Evolutionary conservation across 495 filamentous ascomycete species (phyloP), one percentile per base, ranked within the genome.

Genomic region (Melanomma pulvis-pyrius): DNA sequence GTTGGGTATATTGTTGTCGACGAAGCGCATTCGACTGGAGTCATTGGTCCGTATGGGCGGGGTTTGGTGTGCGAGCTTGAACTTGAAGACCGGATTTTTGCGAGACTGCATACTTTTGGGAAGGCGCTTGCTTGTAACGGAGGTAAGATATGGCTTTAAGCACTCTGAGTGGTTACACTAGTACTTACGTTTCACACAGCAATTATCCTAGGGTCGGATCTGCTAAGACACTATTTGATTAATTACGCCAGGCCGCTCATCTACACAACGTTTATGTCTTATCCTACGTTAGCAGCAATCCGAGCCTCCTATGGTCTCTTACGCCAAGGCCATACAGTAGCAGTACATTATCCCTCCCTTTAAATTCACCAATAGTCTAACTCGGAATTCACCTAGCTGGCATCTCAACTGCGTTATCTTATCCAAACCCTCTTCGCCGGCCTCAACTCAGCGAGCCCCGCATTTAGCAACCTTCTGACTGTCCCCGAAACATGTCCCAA

Each of bases 1-100:
- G 90, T 90, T 72, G 88, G 82, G 5, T 82, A 90, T 71, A 81
- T 92, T 21, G 80, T 91, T 36, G 87, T 94, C 7, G 91, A 94
- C 65, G 91, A 94, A 75, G 91, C 90, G 2, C 91, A 94, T 74
- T 83, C 86, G 0, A 88, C 86, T 9, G 91, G 91, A 0, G 79
- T 89, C 0, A 81, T 87, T 59, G 91, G 90, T 0, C 76, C 79
- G 0, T 64, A 79, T 0, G 91, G 91, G 0, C 78, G 84, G 0
- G 90, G 91, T 0, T 75, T 91, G 4, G 89, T 92, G 0, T 86
- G 84, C 71, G 79, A 83, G 28, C 74, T 90, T 15, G 88, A 85
- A 0, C 68, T 92, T n/a, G 85, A 92, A 71, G 72, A 85, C 12
- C 77, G 80, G 24, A 81, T 92, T 41, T 88, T 88, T 77, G 84